Conservation (phyloP, 1,284 basidiomycete genomes). For the Ustilago curta region DNA sequence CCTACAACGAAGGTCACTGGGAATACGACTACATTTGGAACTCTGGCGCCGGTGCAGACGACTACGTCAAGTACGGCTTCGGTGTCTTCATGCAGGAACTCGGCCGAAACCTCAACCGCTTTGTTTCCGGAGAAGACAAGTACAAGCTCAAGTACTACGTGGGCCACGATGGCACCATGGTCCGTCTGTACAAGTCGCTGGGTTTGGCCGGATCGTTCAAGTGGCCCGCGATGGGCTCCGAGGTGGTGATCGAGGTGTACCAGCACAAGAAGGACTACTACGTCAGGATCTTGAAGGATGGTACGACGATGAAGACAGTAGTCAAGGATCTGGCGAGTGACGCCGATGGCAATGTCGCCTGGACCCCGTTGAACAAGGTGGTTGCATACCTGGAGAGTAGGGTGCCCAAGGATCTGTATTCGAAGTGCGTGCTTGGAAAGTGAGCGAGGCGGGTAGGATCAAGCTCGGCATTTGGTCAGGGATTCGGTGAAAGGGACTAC, state of each 20-base stretch:
- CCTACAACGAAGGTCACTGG: conserved; percentile 55
- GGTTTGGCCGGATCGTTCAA: conserved; percentile 37
- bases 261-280: conserved; percentile 16
- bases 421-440: conserved; percentile 41
- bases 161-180: conserved; percentile 61
- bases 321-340: conserved; percentile 19
- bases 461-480: no score
- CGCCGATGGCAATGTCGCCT: conserved; percentile 11
- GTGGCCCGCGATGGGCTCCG: conserved; percentile 52
- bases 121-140: conserved; percentile 20
- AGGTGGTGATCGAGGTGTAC: conserved; percentile 56
- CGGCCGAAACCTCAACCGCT: conserved; percentile 19
- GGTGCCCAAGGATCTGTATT: conserved; percentile 44
- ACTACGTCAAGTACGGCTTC: conserved; percentile 54
- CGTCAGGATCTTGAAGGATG: conserved; percentile 38
- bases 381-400: conserved; percentile 40
- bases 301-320: conserved; percentile 34
- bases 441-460: not conserved
- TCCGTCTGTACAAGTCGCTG: conserved; percentile 50
- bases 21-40: conserved; percentile 64
- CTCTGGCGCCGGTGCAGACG: conserved; percentile 43
- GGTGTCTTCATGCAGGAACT: conserved; percentile 52
- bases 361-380: conserved; percentile 40
- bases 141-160: conserved; percentile 51
- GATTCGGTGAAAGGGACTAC: no score